Conservation (phyloP, 2,329 filamentous ascomycete genomes). For the Lachnellula subtilissima region DNA sequence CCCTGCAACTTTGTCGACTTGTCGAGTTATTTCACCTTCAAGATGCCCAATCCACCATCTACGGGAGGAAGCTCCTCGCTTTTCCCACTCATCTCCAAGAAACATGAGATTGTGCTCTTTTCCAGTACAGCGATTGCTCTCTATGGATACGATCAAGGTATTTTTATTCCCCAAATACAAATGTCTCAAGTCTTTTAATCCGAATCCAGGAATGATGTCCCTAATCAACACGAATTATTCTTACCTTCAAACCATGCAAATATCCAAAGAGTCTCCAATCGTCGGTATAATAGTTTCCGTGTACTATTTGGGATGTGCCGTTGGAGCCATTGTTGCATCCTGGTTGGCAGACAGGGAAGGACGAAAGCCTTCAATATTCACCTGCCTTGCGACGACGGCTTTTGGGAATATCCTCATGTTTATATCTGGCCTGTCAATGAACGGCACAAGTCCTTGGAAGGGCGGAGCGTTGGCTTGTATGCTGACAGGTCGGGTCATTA, state of each 20-base stretch:
- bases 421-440: conserved; percentile 45
- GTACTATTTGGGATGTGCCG: conserved; percentile 58
- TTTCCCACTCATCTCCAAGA: conserved; percentile 30
- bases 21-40: background rate
- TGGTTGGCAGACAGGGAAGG: conserved; percentile 49
- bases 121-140: conserved; percentile 44
- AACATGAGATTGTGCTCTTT: conserved; percentile 35
- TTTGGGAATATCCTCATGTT: conserved; percentile 59
- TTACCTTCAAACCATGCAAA: conserved; percentile 55
- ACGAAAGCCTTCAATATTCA: conserved; percentile 51
- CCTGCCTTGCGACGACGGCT: conserved; percentile 47
- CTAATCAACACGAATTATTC: conserved; percentile 52
- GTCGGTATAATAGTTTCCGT: conserved; percentile 57
- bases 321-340: conserved; percentile 54
- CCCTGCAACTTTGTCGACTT: background rate
- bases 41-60: conserved; percentile 32
- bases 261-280: conserved; percentile 43
- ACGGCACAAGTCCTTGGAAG: conserved; percentile 36
- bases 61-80: conserved; percentile 18
- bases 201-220: conserved; percentile 62
- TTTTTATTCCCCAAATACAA: background rate
- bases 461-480: conserved; percentile 44
- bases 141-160: conserved; percentile 83
- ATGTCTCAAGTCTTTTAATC: background rate
- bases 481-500: conserved; percentile 38